Percentiles rank a stretch among this genome's conserved stretches.
phyloP scores from a whole-genome alignment of 2,329 filamentous ascomycete genomes.

The Paecilomyces niveus region DNA sequence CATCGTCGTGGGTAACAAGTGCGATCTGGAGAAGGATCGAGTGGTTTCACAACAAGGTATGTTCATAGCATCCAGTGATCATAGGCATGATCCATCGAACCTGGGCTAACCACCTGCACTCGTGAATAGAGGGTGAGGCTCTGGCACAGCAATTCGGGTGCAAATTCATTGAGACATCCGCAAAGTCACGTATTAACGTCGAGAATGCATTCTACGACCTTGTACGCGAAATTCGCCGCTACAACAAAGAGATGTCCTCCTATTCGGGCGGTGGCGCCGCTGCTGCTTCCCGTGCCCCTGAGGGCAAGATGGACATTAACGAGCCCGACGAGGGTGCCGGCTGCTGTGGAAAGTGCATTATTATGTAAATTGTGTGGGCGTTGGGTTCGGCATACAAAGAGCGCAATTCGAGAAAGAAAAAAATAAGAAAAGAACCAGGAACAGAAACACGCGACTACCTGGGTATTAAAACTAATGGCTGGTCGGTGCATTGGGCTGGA shows the following conservation, averaged over 20 bases:
- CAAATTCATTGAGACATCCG: slow-evolving; percentile 98
- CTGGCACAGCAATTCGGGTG: slow-evolving; percentile 83
- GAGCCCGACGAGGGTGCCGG: slow-evolving; percentile 47
- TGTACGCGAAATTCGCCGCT: slow-evolving; percentile 93
- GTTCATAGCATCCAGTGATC: slow-evolving; percentile 21
- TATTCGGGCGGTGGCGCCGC: slow-evolving; percentile 65
- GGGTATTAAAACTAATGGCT: slow-evolving; percentile 9
- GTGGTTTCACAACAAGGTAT: slow-evolving; percentile 87
- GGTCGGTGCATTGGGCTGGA: slow-evolving; percentile 14
- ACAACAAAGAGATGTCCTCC: slow-evolving; percentile 96
- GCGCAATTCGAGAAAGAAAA: slow-evolving; percentile 15
- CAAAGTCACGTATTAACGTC: slow-evolving; percentile 96
- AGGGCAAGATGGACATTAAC: slow-evolving; percentile 69
- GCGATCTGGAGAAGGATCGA: slow-evolving; percentile 89
- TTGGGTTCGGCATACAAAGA: slow-evolving; percentile 12
- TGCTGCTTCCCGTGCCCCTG: slow-evolving; percentile 53
- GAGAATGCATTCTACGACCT: slow-evolving; percentile 99
- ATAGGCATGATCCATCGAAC: neutral
- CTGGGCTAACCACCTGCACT: neutral
- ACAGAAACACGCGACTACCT: slow-evolving; percentile 7
- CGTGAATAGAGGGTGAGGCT: slow-evolving; percentile 69
- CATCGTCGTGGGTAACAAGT: slow-evolving; percentile 98
- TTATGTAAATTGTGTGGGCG: slow-evolving; percentile 60
- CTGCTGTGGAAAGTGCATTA: slow-evolving; percentile 78
- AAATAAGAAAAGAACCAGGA: slow-evolving; percentile 10